Base-by-base conservation (phyloP, 352 stramenopile genomes). In the Phytopythium helicoides region DNA sequence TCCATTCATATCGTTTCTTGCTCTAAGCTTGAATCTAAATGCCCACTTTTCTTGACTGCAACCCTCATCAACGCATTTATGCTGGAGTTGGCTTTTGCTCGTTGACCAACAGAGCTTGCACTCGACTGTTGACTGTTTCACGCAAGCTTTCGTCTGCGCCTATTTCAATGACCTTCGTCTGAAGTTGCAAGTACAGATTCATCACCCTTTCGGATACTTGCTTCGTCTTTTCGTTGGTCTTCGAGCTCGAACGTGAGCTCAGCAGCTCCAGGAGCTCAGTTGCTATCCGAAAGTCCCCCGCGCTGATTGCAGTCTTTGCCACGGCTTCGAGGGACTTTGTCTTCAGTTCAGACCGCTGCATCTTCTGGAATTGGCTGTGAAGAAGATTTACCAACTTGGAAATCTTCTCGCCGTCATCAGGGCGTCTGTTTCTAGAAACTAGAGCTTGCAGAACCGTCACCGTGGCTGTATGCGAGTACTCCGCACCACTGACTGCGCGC, bases 381-480 rank as follows among this genome's bases (percentile, higher is more conserved):
- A 51, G 26, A 6, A 38, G 31, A 16, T 1, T 14, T 2, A 51
- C 8, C 3, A 51, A n/a, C 31, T 38, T 33, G 18, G 18, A 18
- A 8, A 14, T 23, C 45, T 51, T 51, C 6, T n/a, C 45, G 21
- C 6, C 18, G 11, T 19, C 45, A 8, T 7, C 22, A 33, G 28
- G 5, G 9, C 28, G 5, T 9, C 28, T 33, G 9, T 14, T 28
- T 15, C 16, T 38, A 33, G 26, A 19, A 28, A 5, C 11, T 9
- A 21, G 5, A 1, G 31, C 45, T n/a, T 39, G 8, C 31, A 57
- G 31, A 4, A 57, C 51, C 10, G 51, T 22, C 28, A 57, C 21
- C 15, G 42, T 47, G 26, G 39, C 39, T 18, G 18, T 23, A 41
- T 41, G 42, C 7, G 51, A 45, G 2, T 40, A 41, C 22, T 25